Evolutionary conservation across 306 rosid species (phyloP).

Genomic region (Arachis stenosperma): DNA sequence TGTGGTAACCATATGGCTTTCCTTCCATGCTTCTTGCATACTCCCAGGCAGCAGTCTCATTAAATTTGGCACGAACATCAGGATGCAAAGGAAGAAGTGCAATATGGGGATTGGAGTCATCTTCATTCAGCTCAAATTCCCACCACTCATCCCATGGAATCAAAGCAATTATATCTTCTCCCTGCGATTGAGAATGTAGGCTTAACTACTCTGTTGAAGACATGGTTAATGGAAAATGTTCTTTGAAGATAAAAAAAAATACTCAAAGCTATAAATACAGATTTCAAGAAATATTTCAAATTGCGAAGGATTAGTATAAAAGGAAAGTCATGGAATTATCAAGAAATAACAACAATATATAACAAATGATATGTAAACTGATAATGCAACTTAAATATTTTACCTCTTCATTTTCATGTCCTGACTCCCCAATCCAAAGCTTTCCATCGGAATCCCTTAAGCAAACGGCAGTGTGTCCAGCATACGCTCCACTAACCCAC

Average conservation of each 20-base stretch:
- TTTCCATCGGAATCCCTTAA: constrained; percentile 87
- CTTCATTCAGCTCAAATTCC: constrained; percentile 82
- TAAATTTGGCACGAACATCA: constrained; percentile 73
- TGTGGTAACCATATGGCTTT: constrained; percentile 92
- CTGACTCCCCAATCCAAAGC: constrained; percentile 97
- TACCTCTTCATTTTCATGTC: constrained; percentile 87
- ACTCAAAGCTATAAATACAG: constrained; percentile 8
- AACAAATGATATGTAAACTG: constrained; percentile 16
- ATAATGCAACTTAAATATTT: constrained; percentile 26
- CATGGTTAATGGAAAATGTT: constrained; percentile 18
- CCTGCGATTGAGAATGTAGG: constrained; percentile 51
- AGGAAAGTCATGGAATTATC: constrained; percentile 8
- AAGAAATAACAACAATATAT: constrained; percentile 22
- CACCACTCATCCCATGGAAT: constrained; percentile 99
- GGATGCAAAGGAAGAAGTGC: constrained; percentile 95
- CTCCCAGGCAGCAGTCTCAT: constrained; percentile 99
- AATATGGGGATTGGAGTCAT: constrained; percentile 90
- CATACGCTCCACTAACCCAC: constrained; percentile 97
- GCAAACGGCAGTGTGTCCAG: constrained; percentile 95
- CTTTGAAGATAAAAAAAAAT: constrained; percentile 8
- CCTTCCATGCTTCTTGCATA: constrained; percentile 86
- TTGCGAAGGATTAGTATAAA: not conserved
- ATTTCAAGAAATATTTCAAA: constrained; percentile 16
- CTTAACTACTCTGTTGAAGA: constrained; percentile 20
- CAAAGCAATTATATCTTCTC: constrained; percentile 81